These are phyloP conservation scores for Apophysomyces ossiformis DNA, from an alignment of 371 early-diverging fungal genomes.

Conservation along the genomic window DNA sequence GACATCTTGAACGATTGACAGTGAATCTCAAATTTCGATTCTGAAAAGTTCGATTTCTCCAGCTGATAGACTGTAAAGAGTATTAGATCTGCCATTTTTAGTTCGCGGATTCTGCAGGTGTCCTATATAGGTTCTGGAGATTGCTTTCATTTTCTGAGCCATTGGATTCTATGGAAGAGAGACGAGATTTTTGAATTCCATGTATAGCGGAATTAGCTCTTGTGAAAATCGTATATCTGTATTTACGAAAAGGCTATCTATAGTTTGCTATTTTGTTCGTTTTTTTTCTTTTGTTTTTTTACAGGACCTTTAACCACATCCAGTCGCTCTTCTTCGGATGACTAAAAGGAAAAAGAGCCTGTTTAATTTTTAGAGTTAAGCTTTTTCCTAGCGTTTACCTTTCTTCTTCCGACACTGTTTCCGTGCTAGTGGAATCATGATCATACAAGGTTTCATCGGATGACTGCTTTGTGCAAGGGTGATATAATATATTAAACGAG, in stretches of 20 bases:
- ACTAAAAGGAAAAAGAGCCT: background rate
- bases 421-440: background rate
- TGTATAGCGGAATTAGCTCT: background rate
- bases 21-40: too few species aligned
- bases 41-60: too few species aligned
- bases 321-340: constrained; percentile 18
- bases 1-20: too few species aligned
- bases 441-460: background rate
- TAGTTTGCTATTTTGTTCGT: background rate
- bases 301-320: constrained; percentile 31
- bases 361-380: background rate
- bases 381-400: constrained; percentile 2
- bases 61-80: too few species aligned
- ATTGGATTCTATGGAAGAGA: too few species aligned
- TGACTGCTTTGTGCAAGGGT: constrained; percentile 2
- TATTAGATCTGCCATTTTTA: too few species aligned
- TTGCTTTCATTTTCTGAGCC: too few species aligned
- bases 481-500: background rate
- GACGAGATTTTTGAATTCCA: too few species aligned
- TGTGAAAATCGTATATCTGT: background rate
- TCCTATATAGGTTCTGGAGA: too few species aligned
- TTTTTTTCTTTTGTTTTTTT: constrained; percentile 4
- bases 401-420: constrained; percentile 12
- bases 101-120: too few species aligned
- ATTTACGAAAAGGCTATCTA: constrained; percentile 6